phyloP scores from a whole-genome alignment of 2,329 filamentous ascomycete genomes.

The Exophiala phaeomuriformis region DNA sequence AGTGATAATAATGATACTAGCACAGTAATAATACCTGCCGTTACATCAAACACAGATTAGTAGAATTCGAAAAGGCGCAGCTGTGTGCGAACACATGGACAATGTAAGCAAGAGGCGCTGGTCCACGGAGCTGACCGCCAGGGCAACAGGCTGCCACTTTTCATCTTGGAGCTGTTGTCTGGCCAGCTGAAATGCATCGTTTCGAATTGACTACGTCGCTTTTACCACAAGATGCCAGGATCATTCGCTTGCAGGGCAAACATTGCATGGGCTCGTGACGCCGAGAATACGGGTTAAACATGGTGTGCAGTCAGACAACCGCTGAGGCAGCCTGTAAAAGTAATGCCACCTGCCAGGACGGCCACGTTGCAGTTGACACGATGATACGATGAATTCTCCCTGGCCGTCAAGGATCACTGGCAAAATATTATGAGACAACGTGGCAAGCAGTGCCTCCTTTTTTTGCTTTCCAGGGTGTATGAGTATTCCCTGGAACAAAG shows the following conservation, averaged over 20 bases:
- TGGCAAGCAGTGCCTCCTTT: neutral
- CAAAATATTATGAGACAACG: too few relatives aligned
- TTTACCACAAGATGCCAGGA: too few relatives aligned
- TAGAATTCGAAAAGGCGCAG: too few relatives aligned
- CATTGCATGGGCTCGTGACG: too few relatives aligned
- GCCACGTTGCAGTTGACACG: constrained; percentile 6
- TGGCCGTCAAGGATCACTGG: neutral
- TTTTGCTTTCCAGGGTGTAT: neutral
- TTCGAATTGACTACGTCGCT: too few relatives aligned
- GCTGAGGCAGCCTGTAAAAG: neutral
- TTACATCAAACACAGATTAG: too few relatives aligned
- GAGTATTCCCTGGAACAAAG: neutral
- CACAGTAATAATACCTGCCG: too few relatives aligned
- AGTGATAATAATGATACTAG: too few relatives aligned
- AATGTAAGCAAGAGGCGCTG: neutral
- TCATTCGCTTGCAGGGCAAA: too few relatives aligned
- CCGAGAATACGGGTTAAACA: neutral
- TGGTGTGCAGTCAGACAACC: neutral
- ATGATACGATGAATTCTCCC: neutral
- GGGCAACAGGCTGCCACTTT: neutral
- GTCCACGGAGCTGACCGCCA: neutral
- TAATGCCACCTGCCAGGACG: constrained; percentile 5
- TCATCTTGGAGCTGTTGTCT: neutral
- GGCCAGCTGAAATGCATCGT: neutral
- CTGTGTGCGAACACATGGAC: too few relatives aligned